Percentiles rank a stretch among this genome's conserved stretches.
Evolutionary conservation across 345 rosid species (phyloP).

Genomic region (Ailanthus altissimus): DNA sequence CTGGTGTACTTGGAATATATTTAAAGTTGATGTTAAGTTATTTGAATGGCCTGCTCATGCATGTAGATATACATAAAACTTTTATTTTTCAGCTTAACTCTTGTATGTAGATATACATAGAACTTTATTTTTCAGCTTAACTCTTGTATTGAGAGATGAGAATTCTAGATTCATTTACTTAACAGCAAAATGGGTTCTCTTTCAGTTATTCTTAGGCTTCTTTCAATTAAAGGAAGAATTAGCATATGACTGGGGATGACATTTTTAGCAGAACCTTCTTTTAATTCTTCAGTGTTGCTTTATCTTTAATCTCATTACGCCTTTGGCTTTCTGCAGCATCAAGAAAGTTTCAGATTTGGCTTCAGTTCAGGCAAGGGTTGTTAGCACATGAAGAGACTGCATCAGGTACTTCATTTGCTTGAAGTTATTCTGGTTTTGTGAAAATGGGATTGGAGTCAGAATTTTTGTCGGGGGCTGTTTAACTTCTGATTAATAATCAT

Average conservation of each 20-base stretch:
- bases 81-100: neutral
- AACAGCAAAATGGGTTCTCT: neutral
- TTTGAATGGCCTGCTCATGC: neutral
- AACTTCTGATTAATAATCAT: neutral
- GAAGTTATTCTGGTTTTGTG: neutral
- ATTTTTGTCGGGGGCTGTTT: neutral
- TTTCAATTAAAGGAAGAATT: no score
- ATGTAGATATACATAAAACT: neutral
- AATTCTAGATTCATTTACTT: no score
- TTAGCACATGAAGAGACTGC: conserved; percentile 12
- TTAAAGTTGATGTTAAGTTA: neutral
- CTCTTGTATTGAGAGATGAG: neutral
- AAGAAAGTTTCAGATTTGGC: conserved; percentile 30
- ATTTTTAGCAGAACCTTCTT: neutral
- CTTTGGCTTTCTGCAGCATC: conserved; percentile 32
- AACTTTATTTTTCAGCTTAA: neutral
- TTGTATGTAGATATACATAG: neutral
- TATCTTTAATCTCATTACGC: neutral
- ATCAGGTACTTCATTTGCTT: neutral
- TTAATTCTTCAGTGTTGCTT: neutral
- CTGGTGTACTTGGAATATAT: neutral
- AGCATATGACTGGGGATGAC: neutral
- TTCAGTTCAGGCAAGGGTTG: conserved; percentile 27
- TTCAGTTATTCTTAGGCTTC: neutral
- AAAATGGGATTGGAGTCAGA: neutral